Percentiles rank a stretch among this genome's conserved stretches.
Evolutionary conservation across 2,329 filamentous ascomycete genomes (phyloP).

Genomic region (Aspergillus udagawae): DNA sequence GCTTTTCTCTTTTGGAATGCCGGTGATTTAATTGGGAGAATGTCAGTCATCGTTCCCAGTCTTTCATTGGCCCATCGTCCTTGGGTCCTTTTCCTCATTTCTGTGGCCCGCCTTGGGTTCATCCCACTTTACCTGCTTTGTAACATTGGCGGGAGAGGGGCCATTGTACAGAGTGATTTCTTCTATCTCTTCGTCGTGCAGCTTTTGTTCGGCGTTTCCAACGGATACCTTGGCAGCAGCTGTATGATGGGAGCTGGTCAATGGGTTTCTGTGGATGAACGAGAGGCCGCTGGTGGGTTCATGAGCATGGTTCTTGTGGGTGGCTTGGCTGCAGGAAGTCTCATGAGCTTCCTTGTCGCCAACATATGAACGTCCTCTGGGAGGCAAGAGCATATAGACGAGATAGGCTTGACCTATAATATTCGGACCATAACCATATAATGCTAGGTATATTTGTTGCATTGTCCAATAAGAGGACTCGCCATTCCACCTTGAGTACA

Average conservation of each 20-base stretch:
- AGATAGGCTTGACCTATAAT: neutral
- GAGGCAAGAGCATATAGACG: neutral
- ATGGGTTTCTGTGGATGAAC: conserved; percentile 77
- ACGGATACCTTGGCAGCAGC: conserved; percentile 79
- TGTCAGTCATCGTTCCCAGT: conserved; percentile 59
- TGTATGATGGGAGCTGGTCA: conserved; percentile 88
- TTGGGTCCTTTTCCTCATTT: conserved; percentile 61
- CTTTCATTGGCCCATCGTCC: conserved; percentile 60
- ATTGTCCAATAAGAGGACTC: neutral
- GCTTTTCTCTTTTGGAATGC: conserved; percentile 91
- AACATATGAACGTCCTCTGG: conserved; percentile 17
- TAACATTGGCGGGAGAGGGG: conserved; percentile 76
- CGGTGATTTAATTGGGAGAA: conserved; percentile 75
- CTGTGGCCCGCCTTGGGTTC: conserved; percentile 64
- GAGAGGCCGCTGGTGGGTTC: conserved; percentile 85
- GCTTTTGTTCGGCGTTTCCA: conserved; percentile 75
- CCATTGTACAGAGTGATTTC: conserved; percentile 70
- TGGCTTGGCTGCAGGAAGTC: conserved; percentile 78
- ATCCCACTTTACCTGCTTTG: conserved; percentile 86
- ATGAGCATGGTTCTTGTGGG: conserved; percentile 89
- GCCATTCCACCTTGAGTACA: neutral
- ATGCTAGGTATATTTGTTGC: neutral
- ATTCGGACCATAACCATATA: neutral
- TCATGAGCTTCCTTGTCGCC: conserved; percentile 76
- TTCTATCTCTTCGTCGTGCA: conserved; percentile 88